phyloP scores from a whole-genome alignment of 768 basidiomycete genomes.

The Leccinum olivaceopallidum region DNA sequence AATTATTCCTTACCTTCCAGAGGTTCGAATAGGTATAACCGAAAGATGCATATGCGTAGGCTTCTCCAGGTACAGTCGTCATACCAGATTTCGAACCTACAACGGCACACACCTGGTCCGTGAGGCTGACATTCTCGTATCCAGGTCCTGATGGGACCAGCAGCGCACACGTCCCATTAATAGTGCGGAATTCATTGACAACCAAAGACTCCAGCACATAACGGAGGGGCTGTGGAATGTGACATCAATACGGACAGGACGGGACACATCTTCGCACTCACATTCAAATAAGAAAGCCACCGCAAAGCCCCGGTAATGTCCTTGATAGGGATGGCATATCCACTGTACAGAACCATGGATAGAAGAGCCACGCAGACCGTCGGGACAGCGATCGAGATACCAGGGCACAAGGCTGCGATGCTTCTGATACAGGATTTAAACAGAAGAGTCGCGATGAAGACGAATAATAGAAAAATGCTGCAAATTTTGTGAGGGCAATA shows the following conservation, averaged over 20 bases:
- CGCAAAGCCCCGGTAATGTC: constrained; percentile 14
- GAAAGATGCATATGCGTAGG: constrained; percentile 38
- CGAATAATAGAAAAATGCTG: constrained; percentile 57
- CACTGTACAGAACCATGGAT: constrained; percentile 43
- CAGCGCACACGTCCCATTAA: constrained; percentile 36
- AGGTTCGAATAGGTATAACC: constrained; percentile 29
- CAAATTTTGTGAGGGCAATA: constrained; percentile 32
- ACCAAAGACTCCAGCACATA: constrained; percentile 32
- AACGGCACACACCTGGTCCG: constrained; percentile 44
- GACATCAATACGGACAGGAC: constrained; percentile 35
- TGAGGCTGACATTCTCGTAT: constrained; percentile 29
- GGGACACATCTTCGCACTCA: constrained; percentile 37
- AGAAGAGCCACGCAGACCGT: constrained; percentile 36
- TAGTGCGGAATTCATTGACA: constrained; percentile 50
- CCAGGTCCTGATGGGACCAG: constrained; percentile 35
- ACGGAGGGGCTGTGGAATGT: constrained; percentile 29
- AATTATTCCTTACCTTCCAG: constrained; percentile 38
- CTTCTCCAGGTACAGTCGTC: constrained; percentile 41
- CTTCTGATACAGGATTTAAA: constrained; percentile 79
- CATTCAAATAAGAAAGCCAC: constrained; percentile 24
- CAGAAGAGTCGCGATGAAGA: constrained; percentile 52
- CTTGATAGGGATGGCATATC: constrained; percentile 34
- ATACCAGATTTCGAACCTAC: constrained; percentile 42
- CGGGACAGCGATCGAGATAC: constrained; percentile 50
- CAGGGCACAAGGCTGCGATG: constrained; percentile 54